Percentiles rank a stretch among this genome's conserved stretches.
Evolutionary conservation across 148 eudicot genomes (phyloP).

Genomic region (Hydrangea macrophylla): DNA sequence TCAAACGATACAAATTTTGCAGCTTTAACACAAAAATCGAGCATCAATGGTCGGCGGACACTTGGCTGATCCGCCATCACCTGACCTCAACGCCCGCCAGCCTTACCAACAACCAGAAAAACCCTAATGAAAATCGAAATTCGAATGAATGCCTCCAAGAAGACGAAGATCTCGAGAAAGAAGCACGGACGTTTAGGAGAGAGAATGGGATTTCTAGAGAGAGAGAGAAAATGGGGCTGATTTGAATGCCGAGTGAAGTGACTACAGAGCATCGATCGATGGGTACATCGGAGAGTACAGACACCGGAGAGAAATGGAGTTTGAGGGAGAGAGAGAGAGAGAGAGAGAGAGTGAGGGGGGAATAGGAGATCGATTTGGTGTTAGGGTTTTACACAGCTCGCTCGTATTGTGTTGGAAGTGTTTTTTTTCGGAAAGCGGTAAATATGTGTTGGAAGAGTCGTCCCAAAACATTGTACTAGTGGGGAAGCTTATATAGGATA

Average conservation of each 20-base stretch:
- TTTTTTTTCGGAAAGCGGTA: too few relatives aligned
- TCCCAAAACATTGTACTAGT: not conserved
- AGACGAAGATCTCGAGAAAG: not conserved
- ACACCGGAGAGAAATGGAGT: conserved; percentile 4
- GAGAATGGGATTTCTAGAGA: not conserved
- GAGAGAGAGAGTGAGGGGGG: conserved; percentile 6
- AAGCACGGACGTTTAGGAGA: not conserved
- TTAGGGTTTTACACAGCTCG: conserved; percentile 53
- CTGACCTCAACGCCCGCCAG: conserved; percentile 60
- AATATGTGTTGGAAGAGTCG: not conserved
- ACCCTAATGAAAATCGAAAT: not conserved
- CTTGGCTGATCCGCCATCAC: conserved; percentile 87
- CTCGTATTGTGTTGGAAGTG: not conserved
- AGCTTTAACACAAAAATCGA: not conserved
- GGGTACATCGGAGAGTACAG: not conserved
- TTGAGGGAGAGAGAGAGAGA: conserved; percentile 15
- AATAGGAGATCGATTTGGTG: conserved; percentile 29
- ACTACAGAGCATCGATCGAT: conserved; percentile 20
- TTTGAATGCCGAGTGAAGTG: not conserved
- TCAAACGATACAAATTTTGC: not conserved
- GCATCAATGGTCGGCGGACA: conserved; percentile 40
- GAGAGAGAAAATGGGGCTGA: conserved; percentile 1
- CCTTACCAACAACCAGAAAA: conserved; percentile 22
- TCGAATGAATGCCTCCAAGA: not conserved
- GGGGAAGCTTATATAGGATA: not conserved